Conservation (phyloP, 306 rosid genomes). For the Cicer arietinum region DNA sequence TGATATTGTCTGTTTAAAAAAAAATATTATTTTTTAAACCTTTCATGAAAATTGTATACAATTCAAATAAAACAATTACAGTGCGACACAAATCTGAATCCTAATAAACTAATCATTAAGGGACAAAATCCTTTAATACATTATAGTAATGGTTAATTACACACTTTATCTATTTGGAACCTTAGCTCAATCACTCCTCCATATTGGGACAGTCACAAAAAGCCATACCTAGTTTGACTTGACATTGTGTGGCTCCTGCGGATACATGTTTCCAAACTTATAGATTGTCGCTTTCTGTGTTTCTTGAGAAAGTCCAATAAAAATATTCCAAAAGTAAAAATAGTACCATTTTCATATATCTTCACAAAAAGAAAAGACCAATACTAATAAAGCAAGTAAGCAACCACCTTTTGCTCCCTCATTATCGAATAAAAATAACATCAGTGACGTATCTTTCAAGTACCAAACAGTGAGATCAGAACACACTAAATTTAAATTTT, state of each 20-base stretch:
- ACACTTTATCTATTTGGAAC: neutral
- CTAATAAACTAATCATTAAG: too few relatives aligned
- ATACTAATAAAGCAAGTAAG: neutral
- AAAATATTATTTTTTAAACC: too few relatives aligned
- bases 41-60: too few relatives aligned
- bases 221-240: conserved; percentile 1
- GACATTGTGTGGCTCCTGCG: conserved; percentile 26
- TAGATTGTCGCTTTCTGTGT: neutral
- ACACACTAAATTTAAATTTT: conserved; percentile 36
- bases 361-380: neutral
- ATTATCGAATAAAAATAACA: conserved; percentile 30
- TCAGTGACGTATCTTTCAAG: conserved; percentile 19
- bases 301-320: conserved; percentile 22
- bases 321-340: conserved; percentile 5
- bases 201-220: conserved; percentile 6
- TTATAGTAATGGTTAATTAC: too few relatives aligned
- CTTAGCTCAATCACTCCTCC: neutral
- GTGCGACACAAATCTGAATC: too few relatives aligned
- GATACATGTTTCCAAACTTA: conserved; percentile 26
- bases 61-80: too few relatives aligned
- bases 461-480: conserved; percentile 20
- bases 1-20: too few relatives aligned
- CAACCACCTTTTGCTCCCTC: neutral
- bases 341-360: neutral
- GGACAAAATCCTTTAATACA: too few relatives aligned